Conservation (phyloP, 169 alveolate genomes). For the Plasmodium adleri region DNA sequence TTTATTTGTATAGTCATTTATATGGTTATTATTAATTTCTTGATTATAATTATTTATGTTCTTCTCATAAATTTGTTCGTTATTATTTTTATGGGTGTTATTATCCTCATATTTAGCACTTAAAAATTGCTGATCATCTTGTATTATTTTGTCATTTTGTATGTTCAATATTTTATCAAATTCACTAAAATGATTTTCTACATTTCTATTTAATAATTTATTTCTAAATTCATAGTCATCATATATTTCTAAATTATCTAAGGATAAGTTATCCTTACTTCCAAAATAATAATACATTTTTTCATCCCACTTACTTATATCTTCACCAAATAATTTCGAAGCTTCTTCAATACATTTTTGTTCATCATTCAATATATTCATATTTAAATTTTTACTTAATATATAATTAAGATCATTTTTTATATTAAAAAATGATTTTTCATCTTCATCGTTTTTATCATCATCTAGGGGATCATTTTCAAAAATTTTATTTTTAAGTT, state of each 20-base stretch:
- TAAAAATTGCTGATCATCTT: conserved; percentile 10
- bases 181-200: conserved; percentile 30
- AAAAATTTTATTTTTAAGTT: not conserved
- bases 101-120: conserved; percentile 35
- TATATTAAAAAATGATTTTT: conserved; percentile 26
- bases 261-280: conserved; percentile 24
- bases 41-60: not conserved
- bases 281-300: conserved; percentile 75
- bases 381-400: conserved; percentile 41
- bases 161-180: conserved; percentile 25
- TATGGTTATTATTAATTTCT: not conserved
- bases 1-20: not conserved
- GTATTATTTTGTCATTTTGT: conserved; percentile 4
- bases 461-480: not conserved
- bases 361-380: conserved; percentile 28
- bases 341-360: conserved; percentile 66
- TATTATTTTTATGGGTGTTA: not conserved
- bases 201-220: not conserved
- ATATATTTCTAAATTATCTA: conserved; percentile 44
- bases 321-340: conserved; percentile 74
- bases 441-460: not conserved
- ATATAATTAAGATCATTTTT: conserved; percentile 31
- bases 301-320: conserved; percentile 64
- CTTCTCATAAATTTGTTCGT: not conserved
- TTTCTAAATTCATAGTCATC: conserved; percentile 57